Evolutionary conservation across 169 alveolate species (phyloP), one percentile per base, ranked within the genome.

Genomic region (Eimeria tenella): DNA sequence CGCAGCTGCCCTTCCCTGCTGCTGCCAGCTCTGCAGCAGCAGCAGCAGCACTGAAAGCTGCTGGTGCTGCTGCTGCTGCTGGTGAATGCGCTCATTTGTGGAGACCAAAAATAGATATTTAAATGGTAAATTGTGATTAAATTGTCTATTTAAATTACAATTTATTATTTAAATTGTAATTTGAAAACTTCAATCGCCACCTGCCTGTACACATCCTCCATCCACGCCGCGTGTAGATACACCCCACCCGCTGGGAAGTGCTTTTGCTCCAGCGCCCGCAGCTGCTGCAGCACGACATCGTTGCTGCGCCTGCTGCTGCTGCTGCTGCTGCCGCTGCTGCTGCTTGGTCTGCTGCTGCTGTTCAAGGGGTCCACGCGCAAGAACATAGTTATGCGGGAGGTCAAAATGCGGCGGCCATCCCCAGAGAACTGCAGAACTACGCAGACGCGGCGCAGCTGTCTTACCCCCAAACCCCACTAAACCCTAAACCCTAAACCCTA

Each of bases 181-280:
- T 17, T 58, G 68, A 11, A 11, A 58, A 17, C 21, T 11, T 11
- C n/a, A 31, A 31, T 31, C 42, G 42, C 42, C 42, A 21, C 77
- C 9, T 68, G 77, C 83, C 83, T 73, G 83, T 73, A 73, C n/a
- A 73, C 83, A 31, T 73, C 83, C 25, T 73, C 83, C 83, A 73
- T 73, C 83, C 83, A 73, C n/a, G 21, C 21, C 13, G 83, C 83
- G 23, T 73, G 83, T 53, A 23, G 15, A 42, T 25, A 73, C n/a
- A 73, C 83, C 83, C 56, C 83, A 17, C 83, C 83, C 6, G 58
- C 17, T 8, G 83, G 83, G 56, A 73, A 73, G 56, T 73, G 83
- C 60, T 42, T 73, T 31, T 9, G 9, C 83, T 73, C 83, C 23
- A 73, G 8, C 6, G 83, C 52, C 9, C 56, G 83, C 56, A 73